Percentiles rank a stretch among this genome's conserved stretches.
phyloP scores from a whole-genome alignment of 176 grass and related monocot species.

The Eleusine indica region DNA sequence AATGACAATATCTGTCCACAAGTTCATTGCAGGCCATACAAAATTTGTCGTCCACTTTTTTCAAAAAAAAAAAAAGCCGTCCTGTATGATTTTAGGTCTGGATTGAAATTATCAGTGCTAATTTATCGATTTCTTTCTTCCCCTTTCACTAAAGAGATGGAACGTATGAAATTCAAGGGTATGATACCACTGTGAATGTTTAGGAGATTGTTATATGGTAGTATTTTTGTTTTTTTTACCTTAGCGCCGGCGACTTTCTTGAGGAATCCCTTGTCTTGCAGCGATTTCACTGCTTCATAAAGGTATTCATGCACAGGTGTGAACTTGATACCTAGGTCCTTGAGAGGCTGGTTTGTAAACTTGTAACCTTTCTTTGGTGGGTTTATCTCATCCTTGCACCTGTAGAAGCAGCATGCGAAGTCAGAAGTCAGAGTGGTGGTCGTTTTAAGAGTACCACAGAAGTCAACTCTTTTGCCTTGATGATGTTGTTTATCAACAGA shows the following conservation, averaged over 20 bases:
- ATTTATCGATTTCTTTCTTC: neutral
- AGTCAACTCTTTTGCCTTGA: neutral
- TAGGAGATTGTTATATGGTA: no score
- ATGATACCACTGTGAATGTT: no score
- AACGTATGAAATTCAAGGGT: neutral
- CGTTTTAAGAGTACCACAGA: neutral
- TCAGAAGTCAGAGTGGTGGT: neutral
- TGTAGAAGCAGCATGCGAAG: neutral
- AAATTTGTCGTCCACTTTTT: neutral
- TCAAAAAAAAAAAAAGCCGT: no score
- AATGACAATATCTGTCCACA: neutral
- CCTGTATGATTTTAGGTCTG: neutral
- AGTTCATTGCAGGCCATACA: neutral
- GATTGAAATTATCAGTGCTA: neutral
- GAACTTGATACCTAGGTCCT: slow-evolving; percentile 59
- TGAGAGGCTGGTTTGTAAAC: slow-evolving; percentile 58
- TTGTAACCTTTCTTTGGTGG: slow-evolving; percentile 57
- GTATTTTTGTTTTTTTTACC: slow-evolving; percentile 22
- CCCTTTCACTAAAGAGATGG: neutral
- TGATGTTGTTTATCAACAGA: neutral
- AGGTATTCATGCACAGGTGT: slow-evolving; percentile 48
- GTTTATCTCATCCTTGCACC: slow-evolving; percentile 57
- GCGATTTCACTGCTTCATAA: slow-evolving; percentile 46
- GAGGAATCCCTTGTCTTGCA: slow-evolving; percentile 59
- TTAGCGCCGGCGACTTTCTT: slow-evolving; percentile 8